phyloP scores from a whole-genome alignment of 225 moss, liverwort and hornwort genomes.

The Polytrichum formosum region DNA sequence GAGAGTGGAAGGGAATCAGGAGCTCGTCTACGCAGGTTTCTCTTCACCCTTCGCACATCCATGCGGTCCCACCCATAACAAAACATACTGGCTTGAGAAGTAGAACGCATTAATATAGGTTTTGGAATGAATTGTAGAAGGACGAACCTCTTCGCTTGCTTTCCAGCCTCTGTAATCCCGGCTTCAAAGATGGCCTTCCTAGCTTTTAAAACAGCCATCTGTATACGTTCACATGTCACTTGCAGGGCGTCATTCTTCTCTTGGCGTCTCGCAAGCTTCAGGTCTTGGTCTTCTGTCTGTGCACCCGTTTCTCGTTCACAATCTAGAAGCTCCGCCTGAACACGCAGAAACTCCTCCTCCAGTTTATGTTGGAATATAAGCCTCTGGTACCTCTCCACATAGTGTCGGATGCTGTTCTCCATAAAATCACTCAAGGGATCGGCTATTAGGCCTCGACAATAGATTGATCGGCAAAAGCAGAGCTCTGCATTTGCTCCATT shows the following conservation, averaged over 20 bases:
- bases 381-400: constrained; percentile 16
- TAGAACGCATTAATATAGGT: too few species aligned
- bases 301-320: neutral
- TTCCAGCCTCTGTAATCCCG: neutral
- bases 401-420: constrained; percentile 20
- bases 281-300: constrained; percentile 14
- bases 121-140: neutral
- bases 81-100: too few species aligned
- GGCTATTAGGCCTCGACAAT: constrained; percentile 40
- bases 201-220: constrained; percentile 19
- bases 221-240: constrained; percentile 24
- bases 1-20: constrained; percentile 35
- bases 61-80: too few species aligned
- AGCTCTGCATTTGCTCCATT: constrained; percentile 32
- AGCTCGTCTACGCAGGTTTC: neutral
- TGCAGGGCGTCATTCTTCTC: constrained; percentile 43
- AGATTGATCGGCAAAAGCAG: constrained; percentile 35
- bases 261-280: constrained; percentile 15
- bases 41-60: neutral
- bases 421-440: constrained; percentile 29
- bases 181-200: constrained; percentile 8
- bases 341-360: neutral
- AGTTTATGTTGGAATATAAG: constrained; percentile 19
- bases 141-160: constrained; percentile 11
- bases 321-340: neutral